Percentiles rank a stretch among this genome's conserved stretches.
phyloP scores from a whole-genome alignment of 768 basidiomycete genomes.

The Favolaschia claudopus region DNA sequence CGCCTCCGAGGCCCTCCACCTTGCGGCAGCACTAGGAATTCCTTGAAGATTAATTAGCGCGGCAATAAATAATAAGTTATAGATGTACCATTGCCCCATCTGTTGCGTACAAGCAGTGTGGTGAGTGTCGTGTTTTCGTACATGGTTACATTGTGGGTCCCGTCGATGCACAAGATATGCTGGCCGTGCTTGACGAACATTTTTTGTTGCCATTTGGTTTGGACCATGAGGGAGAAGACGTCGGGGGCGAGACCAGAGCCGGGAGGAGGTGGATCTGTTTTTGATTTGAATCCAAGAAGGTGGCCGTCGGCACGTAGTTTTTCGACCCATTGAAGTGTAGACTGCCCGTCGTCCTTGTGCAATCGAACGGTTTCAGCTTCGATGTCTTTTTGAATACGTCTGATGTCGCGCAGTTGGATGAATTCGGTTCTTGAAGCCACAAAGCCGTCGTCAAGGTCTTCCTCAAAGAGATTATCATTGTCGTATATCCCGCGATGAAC shows the following conservation, averaged over 20 bases:
- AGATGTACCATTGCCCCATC: constrained; percentile 2
- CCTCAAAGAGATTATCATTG: too few species aligned
- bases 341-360: not conserved
- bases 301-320: not conserved
- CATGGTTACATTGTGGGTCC: constrained; percentile 15
- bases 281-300: not conserved
- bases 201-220: constrained; percentile 7
- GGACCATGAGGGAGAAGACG: constrained; percentile 8
- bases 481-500: too few species aligned
- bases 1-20: too few species aligned
- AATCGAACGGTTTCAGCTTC: not conserved
- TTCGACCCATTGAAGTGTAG: not conserved
- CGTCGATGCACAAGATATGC: constrained; percentile 11
- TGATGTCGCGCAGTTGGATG: not conserved
- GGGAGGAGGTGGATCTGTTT: not conserved
- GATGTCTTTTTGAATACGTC: not conserved
- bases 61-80: too few species aligned
- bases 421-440: not conserved
- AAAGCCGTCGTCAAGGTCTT: too few species aligned
- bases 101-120: not conserved
- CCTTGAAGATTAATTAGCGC: too few species aligned
- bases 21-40: too few species aligned
- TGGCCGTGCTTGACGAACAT: constrained; percentile 9
- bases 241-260: constrained; percentile 3
- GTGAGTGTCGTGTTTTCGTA: constrained; percentile 17